Evolutionary conservation across 345 rosid genomes (phyloP).

Genomic region (Salix viminalis): DNA sequence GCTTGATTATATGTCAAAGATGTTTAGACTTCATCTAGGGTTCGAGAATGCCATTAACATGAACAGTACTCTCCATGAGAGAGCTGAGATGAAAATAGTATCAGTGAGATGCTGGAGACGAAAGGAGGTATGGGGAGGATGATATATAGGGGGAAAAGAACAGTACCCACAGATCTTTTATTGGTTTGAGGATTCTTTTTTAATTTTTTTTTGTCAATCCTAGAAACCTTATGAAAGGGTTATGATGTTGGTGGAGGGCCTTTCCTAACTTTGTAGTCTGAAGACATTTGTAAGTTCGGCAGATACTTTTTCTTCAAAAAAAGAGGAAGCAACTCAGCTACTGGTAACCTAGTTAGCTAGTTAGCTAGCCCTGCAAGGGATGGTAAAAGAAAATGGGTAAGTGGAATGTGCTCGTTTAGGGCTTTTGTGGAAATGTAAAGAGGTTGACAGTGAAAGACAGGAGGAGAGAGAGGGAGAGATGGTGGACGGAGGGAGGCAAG

Average conservation of each 20-base stretch:
- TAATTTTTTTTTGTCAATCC: conserved; percentile 27
- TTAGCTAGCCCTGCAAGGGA: too few species aligned
- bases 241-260: conserved; percentile 23
- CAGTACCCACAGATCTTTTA: conserved; percentile 2
- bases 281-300: not conserved
- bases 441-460: conserved; percentile 14
- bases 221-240: conserved; percentile 34
- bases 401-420: conserved; percentile 8
- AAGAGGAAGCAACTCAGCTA: conserved; percentile 22
- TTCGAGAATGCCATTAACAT: conserved; percentile 5
- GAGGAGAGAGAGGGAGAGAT: not conserved
- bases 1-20: not conserved
- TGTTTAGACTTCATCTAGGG: conserved; percentile 1
- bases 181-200: conserved; percentile 19
- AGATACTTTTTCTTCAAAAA: conserved; percentile 17
- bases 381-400: conserved; percentile 3
- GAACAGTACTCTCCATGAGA: not conserved
- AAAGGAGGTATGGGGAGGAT: not conserved
- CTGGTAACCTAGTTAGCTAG: not conserved
- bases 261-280: conserved; percentile 4
- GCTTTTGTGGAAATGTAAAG: conserved; percentile 23
- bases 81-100: not conserved
- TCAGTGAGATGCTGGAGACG: not conserved
- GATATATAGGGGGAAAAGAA: conserved; percentile 11
- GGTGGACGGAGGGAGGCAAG: conserved; percentile 34